phyloP scores from a whole-genome alignment of 768 basidiomycete genomes.

The Termitomyces sp. region DNA sequence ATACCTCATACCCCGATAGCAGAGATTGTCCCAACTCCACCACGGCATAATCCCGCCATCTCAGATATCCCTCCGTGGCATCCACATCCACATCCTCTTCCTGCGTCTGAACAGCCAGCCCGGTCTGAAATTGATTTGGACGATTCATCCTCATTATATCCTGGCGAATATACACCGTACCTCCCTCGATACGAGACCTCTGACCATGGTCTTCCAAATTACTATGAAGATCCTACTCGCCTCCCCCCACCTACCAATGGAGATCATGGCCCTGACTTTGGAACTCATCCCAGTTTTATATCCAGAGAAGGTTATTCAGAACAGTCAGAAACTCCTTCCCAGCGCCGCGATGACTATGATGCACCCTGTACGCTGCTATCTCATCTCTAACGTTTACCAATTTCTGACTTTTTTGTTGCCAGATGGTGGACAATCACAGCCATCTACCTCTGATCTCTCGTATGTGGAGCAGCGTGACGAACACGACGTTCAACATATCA shows the following conservation, averaged over 20 bases:
- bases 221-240: neutral
- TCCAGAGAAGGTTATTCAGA: neutral
- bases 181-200: constrained; percentile 8
- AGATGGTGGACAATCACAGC: constrained; percentile 3
- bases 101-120: neutral
- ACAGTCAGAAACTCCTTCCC: constrained; percentile 1
- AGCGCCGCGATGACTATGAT: neutral
- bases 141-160: constrained; percentile 15
- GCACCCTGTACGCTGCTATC: neutral
- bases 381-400: neutral
- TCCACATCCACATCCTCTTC: neutral
- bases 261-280: neutral
- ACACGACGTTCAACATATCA: neutral
- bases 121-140: neutral
- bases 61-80: constrained; percentile 5
- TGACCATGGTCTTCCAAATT: constrained; percentile 1
- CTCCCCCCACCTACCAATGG: neutral
- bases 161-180: constrained; percentile 5
- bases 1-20: neutral
- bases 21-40: neutral
- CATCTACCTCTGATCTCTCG: constrained; percentile 14
- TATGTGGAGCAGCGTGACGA: constrained; percentile 9
- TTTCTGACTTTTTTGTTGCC: neutral
- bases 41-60: neutral
- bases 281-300: neutral